phyloP scores from a whole-genome alignment of 2,329 filamentous ascomycete species.

The Cytospora schulzeri region DNA sequence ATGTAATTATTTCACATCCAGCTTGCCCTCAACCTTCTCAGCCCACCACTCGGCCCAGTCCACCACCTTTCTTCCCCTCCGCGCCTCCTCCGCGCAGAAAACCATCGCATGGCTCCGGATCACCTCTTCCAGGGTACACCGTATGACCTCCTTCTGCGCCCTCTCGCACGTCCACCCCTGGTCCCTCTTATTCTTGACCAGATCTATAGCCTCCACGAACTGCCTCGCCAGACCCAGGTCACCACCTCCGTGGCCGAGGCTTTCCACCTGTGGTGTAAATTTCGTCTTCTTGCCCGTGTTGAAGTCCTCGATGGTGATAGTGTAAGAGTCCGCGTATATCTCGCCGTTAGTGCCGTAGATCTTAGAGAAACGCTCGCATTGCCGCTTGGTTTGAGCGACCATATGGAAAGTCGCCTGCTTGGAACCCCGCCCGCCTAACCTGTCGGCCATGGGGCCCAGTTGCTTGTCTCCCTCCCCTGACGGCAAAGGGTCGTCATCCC shows the following conservation, averaged over 20 bases:
- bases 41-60: slow-evolving; percentile 80
- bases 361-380: slow-evolving; percentile 82
- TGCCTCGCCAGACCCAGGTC: slow-evolving; percentile 79
- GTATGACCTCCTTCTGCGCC: slow-evolving; percentile 76
- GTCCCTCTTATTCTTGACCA: slow-evolving; percentile 74
- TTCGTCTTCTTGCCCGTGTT: slow-evolving; percentile 55
- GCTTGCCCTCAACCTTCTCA: slow-evolving; percentile 46
- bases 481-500: slow-evolving; percentile 69
- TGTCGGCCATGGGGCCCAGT: slow-evolving; percentile 29
- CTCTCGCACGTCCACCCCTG: slow-evolving; percentile 64
- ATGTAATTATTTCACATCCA: slow-evolving; percentile 15
- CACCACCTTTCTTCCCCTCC: slow-evolving; percentile 68
- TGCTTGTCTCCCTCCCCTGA: not conserved
- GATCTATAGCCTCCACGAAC: slow-evolving; percentile 80
- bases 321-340: slow-evolving; percentile 78
- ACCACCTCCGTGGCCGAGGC: slow-evolving; percentile 71
- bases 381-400: slow-evolving; percentile 84
- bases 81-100: slow-evolving; percentile 90
- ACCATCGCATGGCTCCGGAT: slow-evolving; percentile 90
- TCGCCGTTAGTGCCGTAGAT: slow-evolving; percentile 88
- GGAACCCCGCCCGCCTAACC: slow-evolving; percentile 54
- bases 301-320: slow-evolving; percentile 77
- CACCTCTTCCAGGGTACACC: slow-evolving; percentile 82
- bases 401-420: slow-evolving; percentile 94
- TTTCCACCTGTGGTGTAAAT: slow-evolving; percentile 62